A percentile compares a stretch with the other conserved stretches of the same genome.
Evolutionary conservation across 2,329 filamentous ascomycete species (phyloP).

Genomic region (Xylariaceae sp.): DNA sequence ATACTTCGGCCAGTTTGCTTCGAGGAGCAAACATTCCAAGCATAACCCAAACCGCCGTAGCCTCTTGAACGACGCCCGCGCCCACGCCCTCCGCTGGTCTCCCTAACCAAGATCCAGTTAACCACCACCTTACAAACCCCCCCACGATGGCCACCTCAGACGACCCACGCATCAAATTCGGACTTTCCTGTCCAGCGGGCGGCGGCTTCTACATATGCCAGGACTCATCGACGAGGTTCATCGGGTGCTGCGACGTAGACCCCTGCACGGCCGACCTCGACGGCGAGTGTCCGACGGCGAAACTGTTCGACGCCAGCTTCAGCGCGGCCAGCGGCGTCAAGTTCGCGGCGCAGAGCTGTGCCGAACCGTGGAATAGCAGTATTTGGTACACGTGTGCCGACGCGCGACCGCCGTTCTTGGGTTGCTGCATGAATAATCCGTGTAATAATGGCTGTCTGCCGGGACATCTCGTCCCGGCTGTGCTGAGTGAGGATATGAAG

Average conservation of each 20-base stretch:
- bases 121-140: not conserved
- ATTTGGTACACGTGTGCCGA: constrained; percentile 46
- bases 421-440: constrained; percentile 47
- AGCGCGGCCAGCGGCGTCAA: constrained; percentile 38
- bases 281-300: constrained; percentile 39
- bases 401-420: constrained; percentile 42
- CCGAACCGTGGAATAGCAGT: constrained; percentile 24
- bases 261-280: constrained; percentile 43
- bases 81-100: too few relatives aligned
- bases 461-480: constrained; percentile 38
- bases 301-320: constrained; percentile 44
- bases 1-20: too few relatives aligned
- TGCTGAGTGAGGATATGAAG: constrained; percentile 28
- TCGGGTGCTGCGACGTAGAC: constrained; percentile 49
- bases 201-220: constrained; percentile 46
- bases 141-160: constrained; percentile 7
- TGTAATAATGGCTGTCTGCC: constrained; percentile 44
- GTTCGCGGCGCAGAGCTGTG: constrained; percentile 44
- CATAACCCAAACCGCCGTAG: too few relatives aligned
- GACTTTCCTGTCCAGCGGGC: constrained; percentile 43
- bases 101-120: not conserved
- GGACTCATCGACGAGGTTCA: constrained; percentile 41
- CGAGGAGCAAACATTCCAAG: too few relatives aligned
- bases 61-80: not conserved
- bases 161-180: constrained; percentile 27